These are phyloP conservation scores for Coniophora puteana DNA, from an alignment of 1,284 basidiomycete genomes.

Conservation along the genomic window DNA sequence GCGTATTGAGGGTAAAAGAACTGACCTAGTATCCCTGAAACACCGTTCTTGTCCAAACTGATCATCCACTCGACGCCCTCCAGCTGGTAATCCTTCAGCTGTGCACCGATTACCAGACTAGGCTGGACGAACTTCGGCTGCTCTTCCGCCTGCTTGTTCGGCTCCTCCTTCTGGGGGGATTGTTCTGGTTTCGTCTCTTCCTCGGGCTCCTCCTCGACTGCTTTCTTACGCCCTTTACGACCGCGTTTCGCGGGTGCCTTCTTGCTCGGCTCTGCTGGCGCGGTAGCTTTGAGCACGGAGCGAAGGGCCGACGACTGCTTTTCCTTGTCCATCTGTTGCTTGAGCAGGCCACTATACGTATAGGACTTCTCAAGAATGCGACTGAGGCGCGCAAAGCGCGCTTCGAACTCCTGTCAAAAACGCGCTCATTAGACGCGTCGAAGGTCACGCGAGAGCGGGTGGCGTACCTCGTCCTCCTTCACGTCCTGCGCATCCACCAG, in stretches of 20 bases:
- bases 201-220: conserved; percentile 21
- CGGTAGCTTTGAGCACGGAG: conserved; percentile 35
- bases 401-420: conserved; percentile 38
- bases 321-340: conserved; percentile 64
- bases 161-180: conserved; percentile 21
- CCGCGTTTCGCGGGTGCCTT: conserved; percentile 16
- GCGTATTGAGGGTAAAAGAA: conserved; percentile 6
- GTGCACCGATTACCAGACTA: conserved; percentile 78
- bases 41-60: conserved; percentile 87
- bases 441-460: neutral
- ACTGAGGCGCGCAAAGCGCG: conserved; percentile 48
- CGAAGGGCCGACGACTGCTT: conserved; percentile 22
- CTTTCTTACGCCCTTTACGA: conserved; percentile 27
- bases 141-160: conserved; percentile 22
- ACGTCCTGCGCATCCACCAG: conserved; percentile 14
- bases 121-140: conserved; percentile 64
- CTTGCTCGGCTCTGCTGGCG: conserved; percentile 15
- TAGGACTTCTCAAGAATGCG: conserved; percentile 62
- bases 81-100: conserved; percentile 87
- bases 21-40: conserved; percentile 88
- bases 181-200: conserved; percentile 29
- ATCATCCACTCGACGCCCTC: conserved; percentile 98
- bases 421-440: neutral
- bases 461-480: conserved; percentile 10
- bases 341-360: conserved; percentile 56